These are phyloP conservation scores for Cryptococcus neoformans DNA, from an alignment of 1,284 basidiomycete genomes.

Conservation along the genomic window DNA sequence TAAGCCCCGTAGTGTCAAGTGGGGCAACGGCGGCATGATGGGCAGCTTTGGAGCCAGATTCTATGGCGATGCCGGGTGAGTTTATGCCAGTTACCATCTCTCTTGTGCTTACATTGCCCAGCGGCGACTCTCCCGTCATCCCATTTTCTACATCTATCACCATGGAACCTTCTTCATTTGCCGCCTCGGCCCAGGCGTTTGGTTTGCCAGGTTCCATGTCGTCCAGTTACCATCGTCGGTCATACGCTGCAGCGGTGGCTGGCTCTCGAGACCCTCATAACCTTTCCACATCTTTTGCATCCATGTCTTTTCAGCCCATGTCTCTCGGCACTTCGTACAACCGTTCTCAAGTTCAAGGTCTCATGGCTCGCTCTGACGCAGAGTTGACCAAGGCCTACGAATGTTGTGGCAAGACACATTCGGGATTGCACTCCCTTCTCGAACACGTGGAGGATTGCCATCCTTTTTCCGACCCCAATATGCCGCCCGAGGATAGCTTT, in stretches of 20 bases:
- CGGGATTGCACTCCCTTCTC: slow-evolving; percentile 40
- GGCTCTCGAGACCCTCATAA: slow-evolving; percentile 12
- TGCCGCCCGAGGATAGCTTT: slow-evolving; percentile 21
- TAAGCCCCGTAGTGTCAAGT: slow-evolving; percentile 13
- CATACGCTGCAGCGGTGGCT: slow-evolving; percentile 41
- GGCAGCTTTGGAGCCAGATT: slow-evolving; percentile 43
- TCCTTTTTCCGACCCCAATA: slow-evolving; percentile 34
- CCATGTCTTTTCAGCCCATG: slow-evolving; percentile 38
- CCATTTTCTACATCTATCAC: slow-evolving; percentile 41
- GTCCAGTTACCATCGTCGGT: slow-evolving; percentile 32
- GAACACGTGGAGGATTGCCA: slow-evolving; percentile 48
- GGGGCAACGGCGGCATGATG: slow-evolving; percentile 18
- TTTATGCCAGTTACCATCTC: neutral
- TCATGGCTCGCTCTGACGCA: slow-evolving; percentile 38
- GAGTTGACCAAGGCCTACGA: slow-evolving; percentile 42
- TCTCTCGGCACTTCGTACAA: slow-evolving; percentile 36
- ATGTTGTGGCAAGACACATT: slow-evolving; percentile 37
- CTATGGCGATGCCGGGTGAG: slow-evolving; percentile 42
- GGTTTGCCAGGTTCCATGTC: slow-evolving; percentile 30
- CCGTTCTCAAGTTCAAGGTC: slow-evolving; percentile 34
- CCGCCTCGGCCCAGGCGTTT: slow-evolving; percentile 32
- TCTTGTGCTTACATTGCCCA: slow-evolving; percentile 4
- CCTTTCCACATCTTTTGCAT: slow-evolving; percentile 41
- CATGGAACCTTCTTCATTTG: slow-evolving; percentile 42
- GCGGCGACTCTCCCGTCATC: slow-evolving; percentile 35